Percentiles rank a stretch among this genome's conserved stretches.
Conservation (phyloP, 2,329 filamentous ascomycete species). For the Pseudogymnoascus sp. region DNA sequence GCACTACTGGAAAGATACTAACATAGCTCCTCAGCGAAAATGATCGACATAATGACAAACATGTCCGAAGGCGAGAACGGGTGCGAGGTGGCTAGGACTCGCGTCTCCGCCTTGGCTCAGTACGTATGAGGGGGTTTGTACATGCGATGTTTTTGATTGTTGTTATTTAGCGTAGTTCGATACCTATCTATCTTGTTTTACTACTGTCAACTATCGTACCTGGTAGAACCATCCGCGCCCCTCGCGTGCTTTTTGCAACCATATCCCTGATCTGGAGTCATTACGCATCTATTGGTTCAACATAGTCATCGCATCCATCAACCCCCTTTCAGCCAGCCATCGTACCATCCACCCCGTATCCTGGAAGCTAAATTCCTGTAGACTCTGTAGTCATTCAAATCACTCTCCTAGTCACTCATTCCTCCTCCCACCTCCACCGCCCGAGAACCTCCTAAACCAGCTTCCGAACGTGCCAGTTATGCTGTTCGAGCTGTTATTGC, state of each 20-base stretch:
- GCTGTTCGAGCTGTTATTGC: background rate
- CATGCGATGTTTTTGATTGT: background rate
- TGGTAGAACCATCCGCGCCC: background rate
- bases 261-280: background rate
- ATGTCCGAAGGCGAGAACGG: slow-evolving; percentile 49
- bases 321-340: background rate
- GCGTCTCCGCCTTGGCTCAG: slow-evolving; percentile 50
- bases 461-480: background rate
- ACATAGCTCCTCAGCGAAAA: slow-evolving; percentile 38
- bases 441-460: slow-evolving; percentile 3
- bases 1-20: background rate
- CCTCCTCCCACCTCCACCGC: background rate
- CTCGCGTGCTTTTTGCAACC: background rate
- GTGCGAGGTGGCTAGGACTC: slow-evolving; percentile 50
- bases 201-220: background rate
- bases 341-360: background rate
- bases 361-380: background rate
- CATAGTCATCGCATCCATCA: background rate
- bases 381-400: background rate
- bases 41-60: slow-evolving; percentile 55
- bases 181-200: slow-evolving; percentile 10
- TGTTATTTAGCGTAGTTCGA: slow-evolving; percentile 13
- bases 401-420: background rate
- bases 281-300: background rate
- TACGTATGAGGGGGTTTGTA: slow-evolving; percentile 23